phyloP scores from a whole-genome alignment of 768 basidiomycete genomes.

The Russula virescens region DNA sequence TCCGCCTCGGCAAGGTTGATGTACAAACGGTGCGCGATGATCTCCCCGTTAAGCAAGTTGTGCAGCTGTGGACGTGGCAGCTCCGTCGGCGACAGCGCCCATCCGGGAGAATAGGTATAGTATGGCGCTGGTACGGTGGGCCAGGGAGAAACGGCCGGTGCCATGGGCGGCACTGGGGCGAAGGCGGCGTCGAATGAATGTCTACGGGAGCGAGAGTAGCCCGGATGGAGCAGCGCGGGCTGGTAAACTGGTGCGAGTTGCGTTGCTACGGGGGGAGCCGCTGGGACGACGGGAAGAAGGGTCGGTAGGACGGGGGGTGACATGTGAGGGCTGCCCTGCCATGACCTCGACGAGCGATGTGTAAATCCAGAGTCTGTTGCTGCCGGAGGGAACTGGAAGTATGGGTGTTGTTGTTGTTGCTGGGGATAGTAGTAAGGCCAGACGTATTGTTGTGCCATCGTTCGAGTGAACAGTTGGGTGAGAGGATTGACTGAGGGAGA shows the following conservation, averaged over 20 bases:
- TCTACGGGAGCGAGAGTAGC: conserved; percentile 15
- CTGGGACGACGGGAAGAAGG: conserved; percentile 2
- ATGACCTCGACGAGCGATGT: conserved; percentile 13
- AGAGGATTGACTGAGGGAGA: neutral
- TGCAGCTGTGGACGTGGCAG: conserved; percentile 23
- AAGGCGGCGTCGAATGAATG: conserved; percentile 21
- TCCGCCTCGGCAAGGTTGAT: conserved; percentile 15
- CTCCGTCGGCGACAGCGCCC: neutral
- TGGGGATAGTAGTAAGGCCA: conserved; percentile 20
- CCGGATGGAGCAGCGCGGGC: conserved; percentile 9
- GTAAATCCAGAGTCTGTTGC: neutral
- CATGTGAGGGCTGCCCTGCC: conserved; percentile 13
- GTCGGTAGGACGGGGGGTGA: conserved; percentile 17
- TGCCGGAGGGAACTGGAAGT: conserved; percentile 17
- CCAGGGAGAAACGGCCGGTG: neutral
- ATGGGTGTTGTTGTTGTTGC: conserved; percentile 17
- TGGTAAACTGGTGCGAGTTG: conserved; percentile 5
- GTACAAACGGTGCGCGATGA: conserved; percentile 6
- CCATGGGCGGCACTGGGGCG: neutral
- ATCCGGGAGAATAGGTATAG: conserved; percentile 14
- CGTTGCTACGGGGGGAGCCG: neutral
- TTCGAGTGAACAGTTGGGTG: neutral
- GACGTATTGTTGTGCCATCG: conserved; percentile 10
- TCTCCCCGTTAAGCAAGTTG: conserved; percentile 22
- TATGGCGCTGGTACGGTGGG: conserved; percentile 13